phyloP scores from a whole-genome alignment of 352 stramenopile genomes.

The Peronosclerospora sorghi region DNA sequence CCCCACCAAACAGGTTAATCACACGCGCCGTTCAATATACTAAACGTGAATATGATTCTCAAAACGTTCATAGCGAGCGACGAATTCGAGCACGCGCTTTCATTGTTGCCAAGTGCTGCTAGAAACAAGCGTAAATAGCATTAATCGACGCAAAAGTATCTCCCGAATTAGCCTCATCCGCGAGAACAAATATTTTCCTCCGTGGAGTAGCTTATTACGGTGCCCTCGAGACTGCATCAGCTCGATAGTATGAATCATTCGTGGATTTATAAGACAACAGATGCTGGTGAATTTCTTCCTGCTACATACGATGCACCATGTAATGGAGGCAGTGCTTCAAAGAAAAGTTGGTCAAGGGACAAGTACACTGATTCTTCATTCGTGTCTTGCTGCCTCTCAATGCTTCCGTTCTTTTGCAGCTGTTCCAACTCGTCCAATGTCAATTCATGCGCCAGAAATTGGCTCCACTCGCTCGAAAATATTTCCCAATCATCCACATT shows the following conservation, averaged over 20 bases:
- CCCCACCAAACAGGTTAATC: no score
- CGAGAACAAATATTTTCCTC: no score
- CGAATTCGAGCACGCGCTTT: no score
- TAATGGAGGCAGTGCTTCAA: conserved; percentile 22
- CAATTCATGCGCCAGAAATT: conserved; percentile 41
- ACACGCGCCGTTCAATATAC: no score
- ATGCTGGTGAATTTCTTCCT: conserved; percentile 13
- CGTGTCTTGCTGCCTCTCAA: conserved; percentile 8
- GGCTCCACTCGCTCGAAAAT: conserved; percentile 49
- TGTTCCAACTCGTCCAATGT: conserved; percentile 48
- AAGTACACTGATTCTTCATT: conserved; percentile 2
- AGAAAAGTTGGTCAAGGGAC: conserved; percentile 22
- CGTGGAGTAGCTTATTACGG: no score
- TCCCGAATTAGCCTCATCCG: no score
- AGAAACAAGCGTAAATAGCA: no score
- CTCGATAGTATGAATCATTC: not conserved
- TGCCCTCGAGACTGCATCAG: not conserved
- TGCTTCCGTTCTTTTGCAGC: conserved; percentile 4
- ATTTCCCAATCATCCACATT: conserved; percentile 37
- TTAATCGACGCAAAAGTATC: no score
- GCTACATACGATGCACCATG: conserved; percentile 16
- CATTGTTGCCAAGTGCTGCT: no score
- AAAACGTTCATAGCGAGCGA: no score
- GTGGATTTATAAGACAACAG: conserved; percentile 13
- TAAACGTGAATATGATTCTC: no score